Base-by-base conservation (phyloP, 768 basidiomycete species). In the Lactarius vividus region DNA sequence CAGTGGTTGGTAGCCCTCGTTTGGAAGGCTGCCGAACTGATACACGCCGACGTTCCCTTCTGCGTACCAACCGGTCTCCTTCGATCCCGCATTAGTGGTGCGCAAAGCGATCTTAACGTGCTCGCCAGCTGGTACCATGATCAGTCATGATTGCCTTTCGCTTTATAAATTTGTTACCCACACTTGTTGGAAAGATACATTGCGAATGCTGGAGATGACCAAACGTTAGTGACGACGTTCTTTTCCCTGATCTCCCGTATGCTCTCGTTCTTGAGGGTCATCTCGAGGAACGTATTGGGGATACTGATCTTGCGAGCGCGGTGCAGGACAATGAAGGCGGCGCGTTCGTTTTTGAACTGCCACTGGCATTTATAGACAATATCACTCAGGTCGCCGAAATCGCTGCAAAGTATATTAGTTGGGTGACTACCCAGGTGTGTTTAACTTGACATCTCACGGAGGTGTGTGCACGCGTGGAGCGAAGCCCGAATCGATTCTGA, bases 171-270 rank as follows among this genome's bases (percentile, higher is more conserved):
- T 49, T 4, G 29, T 44, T 15, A 54, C 61, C 18, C 26, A 66
- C 65, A 57, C 49, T 58, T 62, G 31, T 66, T 62, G 37, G 65
- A 66, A 39, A 66, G 13, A 26, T 66, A 66, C 65, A 66, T 66
- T 26, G 65, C 65, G 33, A 62, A 66, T 57, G 65, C 49, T 18
- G 65, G 65, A 23, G 49, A 57, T 39, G 44, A 57, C 61, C 60
- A 66, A 23, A 66, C 31, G 33, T 44, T 55, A 7, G 65, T 66
- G 56, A 66, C 49, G 18, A 66, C 49, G 20, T 66, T 58, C 42
- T 66, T 66, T 13, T 39, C 57, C 49, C 52, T 62, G 56, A 66
- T 39, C 8, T 66, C 65, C 11, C 49, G 49, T 44, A 42, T n/a
- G 8, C 35, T 35, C 26, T 59, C 59, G 31, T 59, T 53, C 35